Base-by-base conservation (phyloP, 164 flowering plant genomes). In the Stephania yunnanensis region DNA sequence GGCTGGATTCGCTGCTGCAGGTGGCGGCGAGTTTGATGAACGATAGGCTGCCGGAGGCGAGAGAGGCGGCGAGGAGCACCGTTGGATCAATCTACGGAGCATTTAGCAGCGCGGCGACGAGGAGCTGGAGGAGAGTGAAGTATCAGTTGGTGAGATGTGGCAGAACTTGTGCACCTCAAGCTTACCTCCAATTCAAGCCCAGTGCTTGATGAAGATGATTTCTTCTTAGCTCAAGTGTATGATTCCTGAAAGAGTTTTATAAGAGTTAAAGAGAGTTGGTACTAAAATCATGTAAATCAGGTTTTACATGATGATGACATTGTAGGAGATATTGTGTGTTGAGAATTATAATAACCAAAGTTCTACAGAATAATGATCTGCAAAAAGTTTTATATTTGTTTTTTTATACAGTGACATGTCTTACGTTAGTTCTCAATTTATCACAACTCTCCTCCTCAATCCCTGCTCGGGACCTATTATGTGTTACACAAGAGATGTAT, bases 41-140 rank as follows among this genome's bases (percentile, higher is more conserved):
- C 71, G 97, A 95, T 65, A 85, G 91, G 65, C 87, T 95, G 58
- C 98, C 97, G 0, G 97, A 90, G 82, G 98, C 97, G 10, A 86
- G 98, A 74, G 97, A 91, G 73, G 94, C 97, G 6, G 97, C 97
- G 55, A 77, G 99, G 72, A 82, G 88, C 46, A 87, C 83, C 1
- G 82, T 85, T n/a, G 70, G 77, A 11, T 83, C 86, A 0, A 50
- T 89, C 7, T 84, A 82, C 58, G 77, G 80, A 71, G 86, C 81
- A 7, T 76, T 84, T 11, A 78, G 77, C 1, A 82, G 79, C 25
- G 25, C 25, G 25, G 0, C 19, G 78, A 82, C n/a, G 89, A 88
- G 75, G 96, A 89, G 9, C 68, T 80, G 30, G 86, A 89, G 74
- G 73, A 80, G n/a, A 31, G 52, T 2, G 85, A 63, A 25, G 12